Evolutionary conservation across 2,329 filamentous ascomycete genomes (phyloP), one percentile per base, ranked within the genome.

Genomic region (Hypocreales sp.): DNA sequence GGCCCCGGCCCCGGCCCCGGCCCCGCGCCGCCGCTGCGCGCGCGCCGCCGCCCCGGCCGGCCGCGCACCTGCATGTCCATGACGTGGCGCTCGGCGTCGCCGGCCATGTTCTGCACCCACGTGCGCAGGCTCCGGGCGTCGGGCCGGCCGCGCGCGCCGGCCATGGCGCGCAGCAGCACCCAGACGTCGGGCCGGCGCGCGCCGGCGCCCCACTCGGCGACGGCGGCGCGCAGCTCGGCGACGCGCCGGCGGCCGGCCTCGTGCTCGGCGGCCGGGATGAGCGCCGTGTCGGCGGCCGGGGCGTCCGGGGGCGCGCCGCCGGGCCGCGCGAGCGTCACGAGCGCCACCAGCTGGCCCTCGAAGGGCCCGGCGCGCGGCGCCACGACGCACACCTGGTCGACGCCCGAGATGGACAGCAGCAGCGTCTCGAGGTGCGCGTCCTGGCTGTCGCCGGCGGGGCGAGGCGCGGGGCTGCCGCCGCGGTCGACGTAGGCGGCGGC

Each of bases 61-160:
- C n/a, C n/a, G n/a, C 48, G 49, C 16, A 64, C 47, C 25, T 57
- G 55, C 21, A 64, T 42, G 25, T 50, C 52, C 42, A 61, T 50
- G 22, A 66, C 57, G 25, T 56, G 57, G 22, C 53, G 49, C 35
- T 64, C 56, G 15, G 52, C 35, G 16, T 56, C 49, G 28, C 64
- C 54, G 32, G 61, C 60, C 25, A 61, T 55, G 34, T 67, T 67
- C 42, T 67, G 62, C 15, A 58, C 56, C 64, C 64, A 68, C 4
- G 60, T 64, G 31, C 64, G 61, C 23, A 68, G 37, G 30, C 49
- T 52, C 18, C 61, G 50, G 22, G 53, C 47, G 37, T 66, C 51
- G 26, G 55, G 42, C 13, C 51, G 45, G 10, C 55, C 57, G 9
- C 45, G 37, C 1, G 48, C 44, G 25, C 50, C 50, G 6, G 61